Base-by-base conservation (phyloP, 2,329 filamentous ascomycete species). In the Incumbomyces lentus region DNA sequence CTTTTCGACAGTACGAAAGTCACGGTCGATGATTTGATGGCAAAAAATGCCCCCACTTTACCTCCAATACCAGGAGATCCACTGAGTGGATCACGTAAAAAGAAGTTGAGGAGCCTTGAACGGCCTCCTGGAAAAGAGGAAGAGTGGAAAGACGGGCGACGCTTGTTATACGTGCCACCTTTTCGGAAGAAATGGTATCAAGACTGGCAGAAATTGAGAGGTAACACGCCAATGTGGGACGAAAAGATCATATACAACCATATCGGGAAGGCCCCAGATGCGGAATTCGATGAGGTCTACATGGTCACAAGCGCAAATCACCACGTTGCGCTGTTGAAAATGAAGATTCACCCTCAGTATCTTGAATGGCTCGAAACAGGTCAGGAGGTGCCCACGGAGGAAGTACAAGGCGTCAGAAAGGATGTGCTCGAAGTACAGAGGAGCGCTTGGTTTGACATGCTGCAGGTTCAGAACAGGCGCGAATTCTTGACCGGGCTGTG, bases 271-370 rank as follows among this genome's bases (percentile, higher is more conserved):
- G 46, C 17, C 13, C 35, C 42, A 16, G 41, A 36, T 13, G 40
- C 49, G 29, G 39, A 55, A 22, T 50, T 42, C n/a, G 29, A 55
- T 19, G 55, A 81, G 75, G 69, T 81, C 43, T 80, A 76, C 61
- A 71, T 80, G 68, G 56, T 81, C 40, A 80, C 77, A 11, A 75
- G 75, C 18, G 65, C 81, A 52, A 80, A 80, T 58, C 77, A 79
- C 60, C 78, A 82, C 54, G 67, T 81, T 50, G 71, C 73, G 47
- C 70, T 82, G 40, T 59, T 81, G 44, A 76, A 75, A 53, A 64
- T 81, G 40, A 73, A 70, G 29, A 68, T 81, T 37, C 76, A 80
- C 58, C 62, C 64, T 18, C 64, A 68, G 16, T 81, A 81, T 58
- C 58, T 79, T 30, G 68, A 74, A n/a, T 71, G 71, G 52, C 62